phyloP scores from a whole-genome alignment of 1,284 basidiomycete species.

The Phlebopus sp. region DNA sequence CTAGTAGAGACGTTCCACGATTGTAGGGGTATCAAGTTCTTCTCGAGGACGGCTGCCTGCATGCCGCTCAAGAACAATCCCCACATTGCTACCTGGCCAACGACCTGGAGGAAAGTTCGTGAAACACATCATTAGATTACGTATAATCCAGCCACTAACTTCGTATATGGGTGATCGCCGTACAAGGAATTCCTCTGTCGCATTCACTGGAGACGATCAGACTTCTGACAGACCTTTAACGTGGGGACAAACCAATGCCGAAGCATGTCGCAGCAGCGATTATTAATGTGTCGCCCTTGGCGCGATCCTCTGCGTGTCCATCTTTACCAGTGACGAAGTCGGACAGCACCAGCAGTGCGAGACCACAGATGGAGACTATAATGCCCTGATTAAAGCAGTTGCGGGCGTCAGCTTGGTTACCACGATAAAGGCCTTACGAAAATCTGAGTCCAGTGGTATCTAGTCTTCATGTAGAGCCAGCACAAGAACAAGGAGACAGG shows the following conservation, averaged over 20 bases:
- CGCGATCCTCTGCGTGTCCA: conserved; percentile 57
- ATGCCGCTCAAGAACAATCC: conserved; percentile 73
- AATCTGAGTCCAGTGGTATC: conserved; percentile 80
- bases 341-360: conserved; percentile 72
- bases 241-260: conserved; percentile 64
- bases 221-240: neutral
- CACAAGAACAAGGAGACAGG: conserved; percentile 79
- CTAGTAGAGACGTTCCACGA: conserved; percentile 70
- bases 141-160: conserved; percentile 25
- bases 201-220: conserved; percentile 54
- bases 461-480: conserved; percentile 76
- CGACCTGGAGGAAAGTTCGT: conserved; percentile 42
- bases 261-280: conserved; percentile 80
- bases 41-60: conserved; percentile 73
- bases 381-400: conserved; percentile 50
- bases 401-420: neutral
- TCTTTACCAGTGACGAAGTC: conserved; percentile 69
- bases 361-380: conserved; percentile 65
- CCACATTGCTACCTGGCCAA: conserved; percentile 83
- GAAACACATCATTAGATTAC: neutral
- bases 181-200: conserved; percentile 84
- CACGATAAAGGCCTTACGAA: conserved; percentile 40
- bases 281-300: conserved; percentile 81
- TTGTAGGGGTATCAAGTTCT: conserved; percentile 54
- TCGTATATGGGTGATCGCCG: conserved; percentile 78